These are phyloP conservation scores for Nasturtium officinale DNA, from an alignment of 345 rosid species.

Conservation along the genomic window DNA sequence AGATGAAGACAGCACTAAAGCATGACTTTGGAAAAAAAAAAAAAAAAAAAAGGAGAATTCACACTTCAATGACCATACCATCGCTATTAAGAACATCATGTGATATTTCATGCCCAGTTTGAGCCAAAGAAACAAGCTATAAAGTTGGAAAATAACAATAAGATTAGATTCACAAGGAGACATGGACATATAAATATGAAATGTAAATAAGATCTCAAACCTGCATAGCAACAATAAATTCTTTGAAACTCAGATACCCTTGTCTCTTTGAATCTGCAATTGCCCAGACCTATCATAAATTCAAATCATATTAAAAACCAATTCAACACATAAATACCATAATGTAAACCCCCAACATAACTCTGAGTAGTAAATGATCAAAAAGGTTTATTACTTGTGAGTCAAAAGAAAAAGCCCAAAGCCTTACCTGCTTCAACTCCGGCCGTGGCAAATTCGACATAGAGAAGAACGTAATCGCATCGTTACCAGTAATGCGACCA, in stretches of 20 bases:
- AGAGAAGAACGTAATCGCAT: constrained; percentile 79
- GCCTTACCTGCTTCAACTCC: constrained; percentile 79
- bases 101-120: constrained; percentile 64
- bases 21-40: too few relatives aligned
- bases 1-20: background rate
- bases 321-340: background rate
- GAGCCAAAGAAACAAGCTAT: constrained; percentile 80
- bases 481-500: constrained; percentile 86
- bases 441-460: constrained; percentile 79
- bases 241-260: constrained; percentile 78
- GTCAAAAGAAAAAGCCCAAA: background rate
- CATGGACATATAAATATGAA: background rate
- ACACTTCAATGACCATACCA: constrained; percentile 45
- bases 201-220: constrained; percentile 28
- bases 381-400: too few relatives aligned
- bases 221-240: constrained; percentile 79
- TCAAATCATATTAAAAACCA: background rate
- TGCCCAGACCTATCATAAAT: constrained; percentile 74
- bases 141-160: constrained; percentile 24
- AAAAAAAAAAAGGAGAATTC: too few relatives aligned
- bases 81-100: constrained; percentile 53
- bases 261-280: constrained; percentile 87
- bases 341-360: background rate
- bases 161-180: constrained; percentile 33
- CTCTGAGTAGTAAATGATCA: background rate